Base-by-base conservation (phyloP, 2,329 filamentous ascomycete species). In the Cladobotryum protrusum region DNA sequence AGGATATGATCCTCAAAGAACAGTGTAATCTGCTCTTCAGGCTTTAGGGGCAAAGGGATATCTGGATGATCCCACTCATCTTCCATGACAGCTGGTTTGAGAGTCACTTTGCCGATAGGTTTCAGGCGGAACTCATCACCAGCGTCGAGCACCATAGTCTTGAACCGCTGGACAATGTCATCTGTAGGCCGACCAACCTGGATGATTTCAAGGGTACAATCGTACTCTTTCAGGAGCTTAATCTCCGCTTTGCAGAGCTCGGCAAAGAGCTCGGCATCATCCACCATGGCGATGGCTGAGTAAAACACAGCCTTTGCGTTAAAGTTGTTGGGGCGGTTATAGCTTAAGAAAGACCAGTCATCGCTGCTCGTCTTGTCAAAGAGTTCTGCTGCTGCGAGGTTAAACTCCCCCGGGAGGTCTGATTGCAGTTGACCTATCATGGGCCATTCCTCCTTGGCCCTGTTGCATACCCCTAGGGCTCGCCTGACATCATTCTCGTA, bases 321-420 rank as follows among this genome's bases (percentile, higher is more conserved):
- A 6, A 71, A 66, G 4, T 71, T 62, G 1, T 74, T 63, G 0
- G 77, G 66, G 1, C 62, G 57, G 11, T 54, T 56, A 41, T 58
- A 61, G 3, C 56, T 47, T 3, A 56, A 50, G 43, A 63, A 58
- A 1, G 59, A 59, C 65, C 64, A 68, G 8, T 62, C 58, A 4
- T 67, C 51, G 4, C 64, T 53, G 0, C 60, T 56, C 11, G 57
- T 39, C 1, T 66, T 59, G 43, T 77, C 81, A 59, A 87, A 88
- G 0, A 95, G 71, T 9, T 77, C 79, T 2, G 82, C 82, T 44
- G 85, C 85, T 1, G 87, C 85, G n/a, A 76, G 72, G 65, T 95
- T 95, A 74, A 96, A 96, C 11, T 79, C 68, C 1, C 91, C 91
- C 0, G 91, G 90, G 5, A 95, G 72, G 2, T 66, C 64, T 1